Evolutionary conservation across 2,329 filamentous ascomycete genomes (phyloP).

Genomic region (Tolypocladium tropicale): DNA sequence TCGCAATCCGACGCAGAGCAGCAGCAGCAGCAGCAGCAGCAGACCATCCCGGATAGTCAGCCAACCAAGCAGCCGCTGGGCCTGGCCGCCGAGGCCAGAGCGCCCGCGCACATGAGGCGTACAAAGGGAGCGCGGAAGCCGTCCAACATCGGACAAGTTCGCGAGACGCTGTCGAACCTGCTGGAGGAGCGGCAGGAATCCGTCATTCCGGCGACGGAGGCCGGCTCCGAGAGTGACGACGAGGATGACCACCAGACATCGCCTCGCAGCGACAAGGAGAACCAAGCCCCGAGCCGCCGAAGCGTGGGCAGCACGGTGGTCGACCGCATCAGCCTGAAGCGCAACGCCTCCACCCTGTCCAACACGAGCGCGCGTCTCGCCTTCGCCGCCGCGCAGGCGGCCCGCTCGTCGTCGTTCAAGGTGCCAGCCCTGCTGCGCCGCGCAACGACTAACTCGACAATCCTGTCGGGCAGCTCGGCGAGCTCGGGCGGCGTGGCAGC

Average conservation of each 20-base stretch:
- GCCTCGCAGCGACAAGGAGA: conserved; percentile 38
- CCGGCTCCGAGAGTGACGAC: conserved; percentile 29
- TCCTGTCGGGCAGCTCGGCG: conserved; percentile 27
- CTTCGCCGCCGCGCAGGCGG: conserved; percentile 37
- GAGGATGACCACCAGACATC: conserved; percentile 17
- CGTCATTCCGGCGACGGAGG: conserved; percentile 34
- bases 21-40: conserved; percentile 17
- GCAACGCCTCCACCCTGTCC: conserved; percentile 30
- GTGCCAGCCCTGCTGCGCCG: conserved; percentile 62
- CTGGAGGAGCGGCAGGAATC: conserved; percentile 57
- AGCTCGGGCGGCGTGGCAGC: conserved; percentile 5
- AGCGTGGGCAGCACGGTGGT: conserved; percentile 40
- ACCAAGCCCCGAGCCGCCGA: conserved; percentile 26
- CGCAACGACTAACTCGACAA: conserved; percentile 55
- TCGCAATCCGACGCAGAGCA: conserved; percentile 19
- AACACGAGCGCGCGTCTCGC: conserved; percentile 36
- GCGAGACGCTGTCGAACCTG: conserved; percentile 72
- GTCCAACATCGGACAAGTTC: conserved; percentile 67
- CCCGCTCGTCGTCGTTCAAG: conserved; percentile 43
- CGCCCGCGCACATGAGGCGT: conserved; percentile 51
- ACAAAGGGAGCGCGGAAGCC: conserved; percentile 56
- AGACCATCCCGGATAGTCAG: conserved; percentile 42
- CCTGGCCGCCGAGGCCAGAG: conserved; percentile 33
- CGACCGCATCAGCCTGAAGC: conserved; percentile 64
- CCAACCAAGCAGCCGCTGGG: conserved; percentile 26